A percentile compares a stretch with the other conserved stretches of the same genome.
These are phyloP conservation scores for Lathyrus aphaca DNA, from an alignment of 306 rosid species.

Conservation along the genomic window DNA sequence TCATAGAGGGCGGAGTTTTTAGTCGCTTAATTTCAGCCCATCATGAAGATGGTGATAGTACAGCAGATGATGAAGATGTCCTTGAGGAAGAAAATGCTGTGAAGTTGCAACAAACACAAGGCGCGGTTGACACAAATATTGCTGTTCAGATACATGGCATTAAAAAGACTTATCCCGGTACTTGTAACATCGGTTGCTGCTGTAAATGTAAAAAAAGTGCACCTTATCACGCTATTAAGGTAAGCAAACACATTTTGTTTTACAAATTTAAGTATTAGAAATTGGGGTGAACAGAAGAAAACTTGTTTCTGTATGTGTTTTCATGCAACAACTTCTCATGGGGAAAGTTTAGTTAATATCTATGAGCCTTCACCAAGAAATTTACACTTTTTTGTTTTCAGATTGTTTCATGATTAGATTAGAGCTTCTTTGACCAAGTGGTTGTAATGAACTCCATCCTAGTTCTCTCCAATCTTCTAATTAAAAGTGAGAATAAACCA, in stretches of 20 bases:
- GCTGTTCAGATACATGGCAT: conserved; percentile 91
- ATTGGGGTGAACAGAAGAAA: conserved; percentile 29
- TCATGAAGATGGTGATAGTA: conserved; percentile 53
- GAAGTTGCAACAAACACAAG: conserved; percentile 53
- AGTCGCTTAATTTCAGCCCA: conserved; percentile 64
- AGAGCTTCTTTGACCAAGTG: conserved; percentile 12
- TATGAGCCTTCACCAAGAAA: not conserved
- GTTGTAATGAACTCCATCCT: not conserved
- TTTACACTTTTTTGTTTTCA: conserved; percentile 3
- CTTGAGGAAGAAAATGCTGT: conserved; percentile 77
- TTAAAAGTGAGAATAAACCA: not conserved
- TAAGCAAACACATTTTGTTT: conserved; percentile 31
- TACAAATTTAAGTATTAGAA: conserved; percentile 20
- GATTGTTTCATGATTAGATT: conserved; percentile 14
- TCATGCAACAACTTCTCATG: conserved; percentile 10
- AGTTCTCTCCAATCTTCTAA: not conserved
- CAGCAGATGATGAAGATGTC: conserved; percentile 87
- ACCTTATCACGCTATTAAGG: conserved; percentile 79
- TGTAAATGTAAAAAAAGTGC: conserved; percentile 56
- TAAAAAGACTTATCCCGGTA: conserved; percentile 74
- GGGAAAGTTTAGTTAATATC: conserved; percentile 9
- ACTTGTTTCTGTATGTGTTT: conserved; percentile 21
- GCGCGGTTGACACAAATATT: conserved; percentile 52
- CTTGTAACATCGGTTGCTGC: conserved; percentile 57
- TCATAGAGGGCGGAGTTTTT: conserved; percentile 77